Evolutionary conservation across 2,329 filamentous ascomycete species (phyloP).

Genomic region (Trichoderma cornu-damae): DNA sequence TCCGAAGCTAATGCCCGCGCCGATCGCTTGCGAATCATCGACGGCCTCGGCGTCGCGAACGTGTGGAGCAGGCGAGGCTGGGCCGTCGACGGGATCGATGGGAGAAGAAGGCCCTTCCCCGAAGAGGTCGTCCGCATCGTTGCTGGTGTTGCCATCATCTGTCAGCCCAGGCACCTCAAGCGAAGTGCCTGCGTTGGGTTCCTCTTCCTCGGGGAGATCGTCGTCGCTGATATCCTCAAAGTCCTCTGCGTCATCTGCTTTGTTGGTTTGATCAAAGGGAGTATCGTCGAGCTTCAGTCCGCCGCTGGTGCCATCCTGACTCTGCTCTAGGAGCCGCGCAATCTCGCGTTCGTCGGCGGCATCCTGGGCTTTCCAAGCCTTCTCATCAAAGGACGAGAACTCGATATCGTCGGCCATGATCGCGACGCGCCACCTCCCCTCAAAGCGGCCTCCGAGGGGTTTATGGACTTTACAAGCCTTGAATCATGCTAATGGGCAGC

Average conservation of each 20-base stretch:
- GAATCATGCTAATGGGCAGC: conserved; percentile 25
- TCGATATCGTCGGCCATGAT: conserved; percentile 34
- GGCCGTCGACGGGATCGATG: conserved; percentile 38
- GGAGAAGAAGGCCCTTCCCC: conserved; percentile 55
- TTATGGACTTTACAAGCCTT: conserved; percentile 20
- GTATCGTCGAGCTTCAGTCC: conserved; percentile 41
- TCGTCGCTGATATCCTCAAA: conserved; percentile 89
- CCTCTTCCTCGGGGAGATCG: conserved; percentile 79
- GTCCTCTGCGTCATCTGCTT: conserved; percentile 88
- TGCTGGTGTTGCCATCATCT: conserved; percentile 56
- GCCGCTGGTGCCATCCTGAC: conserved; percentile 36
- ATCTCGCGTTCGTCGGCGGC: conserved; percentile 47
- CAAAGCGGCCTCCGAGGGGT: conserved; percentile 25
- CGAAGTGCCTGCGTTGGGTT: conserved; percentile 40
- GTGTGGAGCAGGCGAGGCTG: conserved; percentile 42
- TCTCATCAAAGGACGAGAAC: conserved; percentile 34
- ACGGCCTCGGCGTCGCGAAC: conserved; percentile 38
- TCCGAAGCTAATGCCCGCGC: conserved; percentile 33
- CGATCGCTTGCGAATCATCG: conserved; percentile 33
- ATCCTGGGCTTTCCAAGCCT: conserved; percentile 40
- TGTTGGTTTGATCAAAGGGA: conserved; percentile 62
- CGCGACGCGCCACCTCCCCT: conserved; percentile 24
- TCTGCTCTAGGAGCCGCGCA: conserved; percentile 40
- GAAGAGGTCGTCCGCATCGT: conserved; percentile 63
- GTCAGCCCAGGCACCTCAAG: conserved; percentile 50